Conservation (phyloP, 2,329 filamentous ascomycete genomes). For the Verticillium alfalfae region DNA sequence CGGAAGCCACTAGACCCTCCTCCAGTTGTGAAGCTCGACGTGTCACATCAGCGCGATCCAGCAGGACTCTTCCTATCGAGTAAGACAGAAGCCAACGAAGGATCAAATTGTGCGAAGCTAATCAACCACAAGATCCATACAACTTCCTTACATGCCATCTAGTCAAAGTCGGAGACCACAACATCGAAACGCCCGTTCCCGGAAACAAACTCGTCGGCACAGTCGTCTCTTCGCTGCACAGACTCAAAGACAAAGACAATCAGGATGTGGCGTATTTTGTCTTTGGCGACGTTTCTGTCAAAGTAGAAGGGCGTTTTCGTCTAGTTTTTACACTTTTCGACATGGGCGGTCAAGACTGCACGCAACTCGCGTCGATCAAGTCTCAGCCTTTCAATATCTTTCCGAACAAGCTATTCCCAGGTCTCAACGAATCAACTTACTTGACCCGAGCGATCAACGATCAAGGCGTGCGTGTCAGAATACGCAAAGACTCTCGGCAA, state of each 20-base stretch:
- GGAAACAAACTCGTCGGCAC: conserved; percentile 61
- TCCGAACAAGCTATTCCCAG: conserved; percentile 65
- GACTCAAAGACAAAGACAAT: conserved; percentile 73
- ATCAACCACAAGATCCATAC: conserved; percentile 32
- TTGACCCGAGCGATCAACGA: conserved; percentile 80
- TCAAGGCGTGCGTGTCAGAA: conserved; percentile 75
- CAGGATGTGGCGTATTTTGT: conserved; percentile 81
- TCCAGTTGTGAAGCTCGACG: conserved; percentile 69
- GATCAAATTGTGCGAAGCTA: not conserved
- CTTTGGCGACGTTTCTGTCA: conserved; percentile 82
- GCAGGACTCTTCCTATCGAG: conserved; percentile 37
- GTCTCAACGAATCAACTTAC: conserved; percentile 76
- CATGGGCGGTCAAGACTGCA: conserved; percentile 14
- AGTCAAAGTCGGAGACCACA: conserved; percentile 29
- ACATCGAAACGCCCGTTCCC: conserved; percentile 15
- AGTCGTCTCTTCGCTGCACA: conserved; percentile 73
- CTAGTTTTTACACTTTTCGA: conserved; percentile 77
- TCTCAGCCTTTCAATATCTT: conserved; percentile 65
- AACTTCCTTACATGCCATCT: conserved; percentile 42
- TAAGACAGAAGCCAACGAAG: conserved; percentile 32
- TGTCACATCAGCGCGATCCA: conserved; percentile 38
- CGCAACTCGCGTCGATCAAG: conserved; percentile 30
- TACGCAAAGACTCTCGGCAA: conserved; percentile 72
- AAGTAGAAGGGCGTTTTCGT: conserved; percentile 64
- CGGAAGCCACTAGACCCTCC: conserved; percentile 86